phyloP scores from a whole-genome alignment of 306 rosid species.

The Cicer cuneatum region DNA sequence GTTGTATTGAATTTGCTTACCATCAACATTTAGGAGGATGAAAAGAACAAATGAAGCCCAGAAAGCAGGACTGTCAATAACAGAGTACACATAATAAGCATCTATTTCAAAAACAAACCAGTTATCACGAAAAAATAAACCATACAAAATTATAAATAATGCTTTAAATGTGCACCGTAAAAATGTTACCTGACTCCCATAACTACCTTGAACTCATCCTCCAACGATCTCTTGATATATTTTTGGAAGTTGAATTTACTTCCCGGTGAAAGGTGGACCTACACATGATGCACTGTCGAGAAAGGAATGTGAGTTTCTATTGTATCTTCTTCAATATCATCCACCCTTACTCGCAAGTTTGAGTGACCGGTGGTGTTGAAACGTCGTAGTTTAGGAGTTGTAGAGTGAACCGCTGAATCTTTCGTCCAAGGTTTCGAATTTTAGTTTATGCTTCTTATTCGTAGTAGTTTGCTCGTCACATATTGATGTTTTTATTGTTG shows the following conservation, averaged over 20 bases:
- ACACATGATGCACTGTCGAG: constrained; percentile 45
- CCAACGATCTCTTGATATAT: constrained; percentile 91
- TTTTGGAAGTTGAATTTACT: constrained; percentile 93
- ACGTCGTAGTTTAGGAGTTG: constrained; percentile 62
- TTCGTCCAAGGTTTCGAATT: constrained; percentile 54
- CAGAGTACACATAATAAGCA: constrained; percentile 10
- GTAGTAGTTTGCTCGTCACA: constrained; percentile 91
- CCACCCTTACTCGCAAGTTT: constrained; percentile 55
- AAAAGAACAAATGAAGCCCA: constrained; percentile 89
- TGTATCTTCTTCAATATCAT: constrained; percentile 43
- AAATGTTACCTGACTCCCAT: constrained; percentile 87
- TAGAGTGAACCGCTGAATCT: constrained; percentile 56
- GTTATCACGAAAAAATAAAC: not conserved
- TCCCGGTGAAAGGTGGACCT: constrained; percentile 91
- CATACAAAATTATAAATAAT: not conserved
- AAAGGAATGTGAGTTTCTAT: constrained; percentile 26
- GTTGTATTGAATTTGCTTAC: constrained; percentile 47
- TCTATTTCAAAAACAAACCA: not conserved
- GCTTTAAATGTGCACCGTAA: not conserved
- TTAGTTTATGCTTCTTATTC: constrained; percentile 62
- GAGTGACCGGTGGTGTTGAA: constrained; percentile 76
- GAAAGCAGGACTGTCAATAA: constrained; percentile 73
- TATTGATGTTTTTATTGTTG: constrained; percentile 75
- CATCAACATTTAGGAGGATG: constrained; percentile 72
- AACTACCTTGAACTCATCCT: constrained; percentile 90